These are phyloP conservation scores for Tetrapyrgos nigripes DNA, from an alignment of 1,284 basidiomycete species.

Conservation along the genomic window DNA sequence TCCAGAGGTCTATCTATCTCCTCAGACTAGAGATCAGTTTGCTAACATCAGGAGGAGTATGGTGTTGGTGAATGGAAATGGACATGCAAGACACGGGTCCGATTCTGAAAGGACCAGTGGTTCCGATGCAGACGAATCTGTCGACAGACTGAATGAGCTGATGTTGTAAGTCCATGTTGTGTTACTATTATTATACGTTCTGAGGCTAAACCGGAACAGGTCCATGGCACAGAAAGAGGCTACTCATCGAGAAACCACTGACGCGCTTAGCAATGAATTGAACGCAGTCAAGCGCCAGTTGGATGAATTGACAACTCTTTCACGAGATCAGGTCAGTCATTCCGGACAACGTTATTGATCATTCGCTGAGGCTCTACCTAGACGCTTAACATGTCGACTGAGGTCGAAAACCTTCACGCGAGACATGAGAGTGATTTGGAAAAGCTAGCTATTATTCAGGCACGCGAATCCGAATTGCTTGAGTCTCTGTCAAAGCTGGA, in stretches of 20 bases:
- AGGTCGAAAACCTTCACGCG: constrained; percentile 75
- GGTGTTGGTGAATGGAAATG: constrained; percentile 50
- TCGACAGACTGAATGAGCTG: constrained; percentile 82
- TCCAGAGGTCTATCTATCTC: constrained; percentile 56
- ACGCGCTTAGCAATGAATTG: constrained; percentile 73
- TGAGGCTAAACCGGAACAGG: constrained; percentile 42
- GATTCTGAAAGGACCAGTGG: constrained; percentile 37
- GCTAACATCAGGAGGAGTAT: constrained; percentile 72
- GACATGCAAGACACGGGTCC: constrained; percentile 24
- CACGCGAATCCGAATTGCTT: constrained; percentile 62
- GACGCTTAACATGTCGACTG: constrained; percentile 86
- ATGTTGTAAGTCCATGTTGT: constrained; percentile 70
- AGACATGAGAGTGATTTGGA: constrained; percentile 61
- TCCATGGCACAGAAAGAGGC: constrained; percentile 97
- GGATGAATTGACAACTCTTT: constrained; percentile 80
- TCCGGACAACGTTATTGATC: not conserved
- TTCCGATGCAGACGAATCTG: constrained; percentile 69
- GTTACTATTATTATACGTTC: constrained; percentile 10
- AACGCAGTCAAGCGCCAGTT: constrained; percentile 75
- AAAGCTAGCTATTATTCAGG: constrained; percentile 59
- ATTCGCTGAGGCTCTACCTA: too few species aligned
- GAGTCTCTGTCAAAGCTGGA: constrained; percentile 56
- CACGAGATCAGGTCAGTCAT: constrained; percentile 75
- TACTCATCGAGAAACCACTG: constrained; percentile 78
- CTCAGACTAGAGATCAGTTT: constrained; percentile 73